These are phyloP conservation scores for Elsinoe fawcettii DNA, from an alignment of 2,329 filamentous ascomycete species.

Conservation along the genomic window DNA sequence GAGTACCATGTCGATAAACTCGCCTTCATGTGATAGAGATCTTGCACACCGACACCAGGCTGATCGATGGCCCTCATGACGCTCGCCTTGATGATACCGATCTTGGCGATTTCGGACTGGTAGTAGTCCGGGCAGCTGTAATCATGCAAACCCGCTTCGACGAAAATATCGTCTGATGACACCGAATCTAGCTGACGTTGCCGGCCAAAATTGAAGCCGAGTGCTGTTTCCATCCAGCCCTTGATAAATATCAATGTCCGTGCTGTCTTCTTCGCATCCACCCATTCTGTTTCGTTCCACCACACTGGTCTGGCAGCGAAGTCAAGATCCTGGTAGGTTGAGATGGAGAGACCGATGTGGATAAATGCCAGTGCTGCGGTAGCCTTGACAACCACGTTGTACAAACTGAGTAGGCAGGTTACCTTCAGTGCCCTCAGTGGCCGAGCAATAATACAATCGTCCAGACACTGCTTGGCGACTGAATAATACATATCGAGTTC, in stretches of 20 bases:
- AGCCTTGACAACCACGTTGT: neutral
- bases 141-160: neutral
- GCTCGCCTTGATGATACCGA: neutral
- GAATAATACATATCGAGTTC: neutral
- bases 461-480: neutral
- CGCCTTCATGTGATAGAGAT: neutral
- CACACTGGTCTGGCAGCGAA: neutral
- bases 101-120: neutral
- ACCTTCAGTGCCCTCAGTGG: neutral
- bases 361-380: neutral
- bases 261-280: slow-evolving; percentile 1
- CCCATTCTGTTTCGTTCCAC: neutral
- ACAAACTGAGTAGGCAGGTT: neutral
- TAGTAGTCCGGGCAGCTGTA: neutral
- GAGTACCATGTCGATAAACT: neutral
- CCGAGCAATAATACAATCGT: neutral
- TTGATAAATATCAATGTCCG: neutral
- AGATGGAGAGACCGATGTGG: neutral
- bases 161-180: neutral
- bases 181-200: neutral
- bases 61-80: neutral
- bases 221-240: neutral
- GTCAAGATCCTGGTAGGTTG: neutral
- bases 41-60: neutral
- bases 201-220: neutral